Evolutionary conservation across 306 rosid species (phyloP).

Genomic region (Cotoneaster glaucophyllus): DNA sequence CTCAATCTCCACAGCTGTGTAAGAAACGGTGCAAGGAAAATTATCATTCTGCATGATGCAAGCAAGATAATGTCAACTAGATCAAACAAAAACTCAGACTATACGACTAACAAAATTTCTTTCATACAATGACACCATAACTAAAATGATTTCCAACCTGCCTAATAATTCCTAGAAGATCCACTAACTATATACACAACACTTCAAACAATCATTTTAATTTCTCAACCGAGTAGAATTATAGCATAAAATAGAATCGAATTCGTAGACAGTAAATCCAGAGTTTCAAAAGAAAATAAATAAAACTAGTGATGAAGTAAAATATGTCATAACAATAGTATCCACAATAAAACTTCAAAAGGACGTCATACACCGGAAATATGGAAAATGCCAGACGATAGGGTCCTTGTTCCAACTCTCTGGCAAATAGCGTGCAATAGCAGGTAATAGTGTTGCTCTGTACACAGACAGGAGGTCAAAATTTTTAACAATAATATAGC

Average conservation of each 20-base stretch:
- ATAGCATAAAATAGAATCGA: not conserved
- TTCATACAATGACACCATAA: not conserved
- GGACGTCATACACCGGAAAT: constrained; percentile 58
- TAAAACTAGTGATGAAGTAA: not conserved
- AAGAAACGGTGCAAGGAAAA: constrained; percentile 53
- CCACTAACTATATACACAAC: not conserved
- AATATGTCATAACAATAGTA: not conserved
- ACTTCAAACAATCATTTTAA: not conserved
- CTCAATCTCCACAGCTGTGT: constrained; percentile 91
- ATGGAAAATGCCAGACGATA: constrained; percentile 77
- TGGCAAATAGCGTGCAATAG: constrained; percentile 73
- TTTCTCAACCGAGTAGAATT: not conserved
- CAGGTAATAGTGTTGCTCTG: constrained; percentile 93
- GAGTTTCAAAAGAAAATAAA: not conserved
- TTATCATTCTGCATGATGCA: constrained; percentile 56
- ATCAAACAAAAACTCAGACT: constrained; percentile 26
- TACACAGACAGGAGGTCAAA: constrained; percentile 10
- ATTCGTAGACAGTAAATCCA: not conserved
- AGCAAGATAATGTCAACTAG: constrained; percentile 40
- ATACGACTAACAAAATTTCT: not conserved
- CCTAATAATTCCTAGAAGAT: not conserved
- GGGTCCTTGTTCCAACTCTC: constrained; percentile 62
- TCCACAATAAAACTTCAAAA: not conserved
- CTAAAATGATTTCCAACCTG: not conserved
- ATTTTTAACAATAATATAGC: not conserved